These are phyloP conservation scores for Simplicillium sp. DNA, from an alignment of 2,329 filamentous ascomycete species.

Conservation along the genomic window DNA sequence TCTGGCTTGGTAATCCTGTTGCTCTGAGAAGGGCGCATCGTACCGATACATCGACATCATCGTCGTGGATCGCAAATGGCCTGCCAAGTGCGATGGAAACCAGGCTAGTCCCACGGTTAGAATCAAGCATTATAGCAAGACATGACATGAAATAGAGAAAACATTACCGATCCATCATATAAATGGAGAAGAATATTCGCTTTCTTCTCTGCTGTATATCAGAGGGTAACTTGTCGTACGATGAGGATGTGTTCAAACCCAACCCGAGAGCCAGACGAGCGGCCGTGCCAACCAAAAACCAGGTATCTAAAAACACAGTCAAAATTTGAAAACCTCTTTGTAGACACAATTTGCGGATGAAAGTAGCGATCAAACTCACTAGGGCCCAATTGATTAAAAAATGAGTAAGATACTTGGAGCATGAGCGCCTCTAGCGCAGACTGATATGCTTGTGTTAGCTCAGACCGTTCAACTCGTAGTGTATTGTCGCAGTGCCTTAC, in stretches of 20 bases:
- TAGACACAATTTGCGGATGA: background rate
- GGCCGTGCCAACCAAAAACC: slow-evolving; percentile 34
- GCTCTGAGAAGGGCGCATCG: background rate
- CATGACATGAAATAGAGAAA: too few relatives aligned
- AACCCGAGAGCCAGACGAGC: slow-evolving; percentile 32
- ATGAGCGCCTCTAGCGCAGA: slow-evolving; percentile 32
- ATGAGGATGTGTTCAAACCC: slow-evolving; percentile 26
- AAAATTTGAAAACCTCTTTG: background rate
- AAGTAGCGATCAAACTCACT: slow-evolving; percentile 22
- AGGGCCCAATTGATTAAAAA: slow-evolving; percentile 36
- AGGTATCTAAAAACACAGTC: slow-evolving; percentile 27
- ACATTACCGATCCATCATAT: slow-evolving; percentile 38
- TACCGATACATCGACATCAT: slow-evolving; percentile 31
- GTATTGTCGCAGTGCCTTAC: too few relatives aligned
- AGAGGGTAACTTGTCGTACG: slow-evolving; percentile 21
- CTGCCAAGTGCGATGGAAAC: slow-evolving; percentile 33
- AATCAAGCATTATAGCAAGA: background rate
- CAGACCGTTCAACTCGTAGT: too few relatives aligned
- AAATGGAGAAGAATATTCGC: slow-evolving; percentile 34
- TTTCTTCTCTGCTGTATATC: slow-evolving; percentile 27
- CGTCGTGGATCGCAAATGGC: slow-evolving; percentile 34
- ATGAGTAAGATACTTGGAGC: slow-evolving; percentile 36
- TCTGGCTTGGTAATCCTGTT: too few relatives aligned
- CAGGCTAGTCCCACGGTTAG: slow-evolving; percentile 17
- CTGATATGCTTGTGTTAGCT: too few relatives aligned